phyloP scores from a whole-genome alignment of 2,329 filamentous ascomycete species.

The Diaporthe sp. region DNA sequence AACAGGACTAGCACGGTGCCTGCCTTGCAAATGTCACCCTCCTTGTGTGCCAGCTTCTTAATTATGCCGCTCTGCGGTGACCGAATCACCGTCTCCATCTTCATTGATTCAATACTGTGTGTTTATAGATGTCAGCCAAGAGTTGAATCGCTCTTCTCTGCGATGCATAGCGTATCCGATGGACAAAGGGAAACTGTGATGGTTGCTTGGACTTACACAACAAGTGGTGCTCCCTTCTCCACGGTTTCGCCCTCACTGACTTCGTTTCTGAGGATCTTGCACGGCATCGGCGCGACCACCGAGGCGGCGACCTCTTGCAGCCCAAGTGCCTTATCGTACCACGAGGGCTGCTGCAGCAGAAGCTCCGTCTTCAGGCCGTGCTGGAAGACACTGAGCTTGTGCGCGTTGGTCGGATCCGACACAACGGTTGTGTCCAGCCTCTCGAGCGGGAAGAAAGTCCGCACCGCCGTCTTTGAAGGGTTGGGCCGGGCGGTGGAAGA shows the following conservation, averaged over 20 bases:
- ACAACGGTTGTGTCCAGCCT: constrained; percentile 85
- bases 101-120: constrained; percentile 82
- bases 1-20: constrained; percentile 35
- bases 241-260: constrained; percentile 85
- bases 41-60: constrained; percentile 78
- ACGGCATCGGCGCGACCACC: constrained; percentile 95
- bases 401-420: constrained; percentile 56
- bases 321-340: constrained; percentile 89
- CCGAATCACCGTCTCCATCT: constrained; percentile 88
- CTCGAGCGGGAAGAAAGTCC: constrained; percentile 84
- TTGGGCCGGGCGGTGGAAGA: constrained; percentile 38
- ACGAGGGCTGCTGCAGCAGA: constrained; percentile 71
- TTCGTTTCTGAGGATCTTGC: constrained; percentile 92
- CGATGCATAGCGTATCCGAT: no score
- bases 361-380: constrained; percentile 70
- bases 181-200: neutral
- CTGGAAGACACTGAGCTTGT: constrained; percentile 83
- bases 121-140: neutral
- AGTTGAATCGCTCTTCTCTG: no score
- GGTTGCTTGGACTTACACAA: constrained; percentile 70
- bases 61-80: constrained; percentile 79
- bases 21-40: constrained; percentile 68
- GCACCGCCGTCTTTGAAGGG: constrained; percentile 55
- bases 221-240: constrained; percentile 85
- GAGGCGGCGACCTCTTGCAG: constrained; percentile 83